Base-by-base conservation (phyloP, 2,329 filamentous ascomycete species). In the Aureobasidium sp. region DNA sequence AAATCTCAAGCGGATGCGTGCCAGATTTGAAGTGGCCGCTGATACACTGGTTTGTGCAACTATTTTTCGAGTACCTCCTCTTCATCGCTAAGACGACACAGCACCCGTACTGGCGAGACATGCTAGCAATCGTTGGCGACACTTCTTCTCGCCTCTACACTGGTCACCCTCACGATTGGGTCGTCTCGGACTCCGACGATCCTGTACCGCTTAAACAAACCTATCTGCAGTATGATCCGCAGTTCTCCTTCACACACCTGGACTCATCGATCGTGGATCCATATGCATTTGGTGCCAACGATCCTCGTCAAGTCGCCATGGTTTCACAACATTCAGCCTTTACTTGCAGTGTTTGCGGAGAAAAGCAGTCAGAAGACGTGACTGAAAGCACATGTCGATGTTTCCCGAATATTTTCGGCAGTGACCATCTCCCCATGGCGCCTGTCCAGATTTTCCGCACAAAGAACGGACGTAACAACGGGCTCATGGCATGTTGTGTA, bases 371-470 rank as follows among this genome's bases (percentile, higher is more conserved):
- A 1, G 79, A 83, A 43, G 75, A 81, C 41, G 73, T 77, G 1
- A 73, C 75, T 43, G 62, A 70, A 8, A 84, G 84, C 67, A 70
- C 71, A 6, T 84, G 82, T 67, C 74, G 74, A 63, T 84, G 82
- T 65, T 84, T 83, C 63, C 78, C 81, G 1, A 76, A 75, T 3
- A 71, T 84, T 0, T 85, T 82, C 62, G 80, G 80, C 3, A 74
- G 75, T 37, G 70, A 75, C 3, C 75, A 73, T 60, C 68, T 75
- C 5, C 71, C 71, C 17, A 71, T 72, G 10, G 68, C 73, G 0
- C 79, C 81, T 0, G 77, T 84, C 0, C 81, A 84, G 65, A 72
- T 84, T 10, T 82, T 81, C 66, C 76, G 78, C 20, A 84, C 81
- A 0, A 68, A 75, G 0, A 78, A 79, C 57, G 81, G 81, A 5